Conservation (phyloP, 2,329 filamentous ascomycete species). For the Trichoderma guizhouense region DNA sequence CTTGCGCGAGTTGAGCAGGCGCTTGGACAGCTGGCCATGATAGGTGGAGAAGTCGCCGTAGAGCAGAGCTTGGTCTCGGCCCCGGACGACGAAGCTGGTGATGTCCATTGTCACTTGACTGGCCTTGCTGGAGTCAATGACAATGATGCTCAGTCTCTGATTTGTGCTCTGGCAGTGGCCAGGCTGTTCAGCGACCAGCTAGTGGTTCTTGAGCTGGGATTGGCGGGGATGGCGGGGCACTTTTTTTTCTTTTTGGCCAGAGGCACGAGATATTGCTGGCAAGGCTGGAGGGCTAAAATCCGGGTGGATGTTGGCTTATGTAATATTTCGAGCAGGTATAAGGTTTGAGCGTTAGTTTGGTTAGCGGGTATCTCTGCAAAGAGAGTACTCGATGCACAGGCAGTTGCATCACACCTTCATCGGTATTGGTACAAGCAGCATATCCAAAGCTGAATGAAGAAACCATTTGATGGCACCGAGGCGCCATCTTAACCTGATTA, state of each 20-base stretch:
- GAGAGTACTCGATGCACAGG: not conserved
- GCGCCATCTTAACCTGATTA: not conserved
- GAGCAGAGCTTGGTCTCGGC: constrained; percentile 78
- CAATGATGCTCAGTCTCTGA: not conserved
- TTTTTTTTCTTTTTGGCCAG: not conserved
- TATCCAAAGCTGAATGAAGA: not conserved
- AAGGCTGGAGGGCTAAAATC: not conserved
- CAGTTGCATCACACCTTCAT: not conserved
- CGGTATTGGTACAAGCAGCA: not conserved
- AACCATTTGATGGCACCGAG: not conserved
- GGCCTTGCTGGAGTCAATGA: not conserved
- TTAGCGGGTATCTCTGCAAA: not conserved
- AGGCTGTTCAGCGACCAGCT: constrained; percentile 7
- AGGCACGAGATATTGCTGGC: not conserved
- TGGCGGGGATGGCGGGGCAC: constrained; percentile 11
- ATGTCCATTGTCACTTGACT: constrained; percentile 67
- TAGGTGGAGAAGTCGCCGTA: constrained; percentile 88
- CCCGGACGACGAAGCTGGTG: constrained; percentile 75
- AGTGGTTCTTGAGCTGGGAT: constrained; percentile 1
- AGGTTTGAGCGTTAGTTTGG: not conserved
- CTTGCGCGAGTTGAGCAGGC: constrained; percentile 78
- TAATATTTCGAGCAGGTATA: not conserved
- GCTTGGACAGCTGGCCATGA: constrained; percentile 72
- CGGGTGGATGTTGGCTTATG: not conserved
- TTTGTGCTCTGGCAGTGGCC: constrained; percentile 1